phyloP scores from a whole-genome alignment of 2,329 filamentous ascomycete genomes.

The Cryphonectria naterciae region DNA sequence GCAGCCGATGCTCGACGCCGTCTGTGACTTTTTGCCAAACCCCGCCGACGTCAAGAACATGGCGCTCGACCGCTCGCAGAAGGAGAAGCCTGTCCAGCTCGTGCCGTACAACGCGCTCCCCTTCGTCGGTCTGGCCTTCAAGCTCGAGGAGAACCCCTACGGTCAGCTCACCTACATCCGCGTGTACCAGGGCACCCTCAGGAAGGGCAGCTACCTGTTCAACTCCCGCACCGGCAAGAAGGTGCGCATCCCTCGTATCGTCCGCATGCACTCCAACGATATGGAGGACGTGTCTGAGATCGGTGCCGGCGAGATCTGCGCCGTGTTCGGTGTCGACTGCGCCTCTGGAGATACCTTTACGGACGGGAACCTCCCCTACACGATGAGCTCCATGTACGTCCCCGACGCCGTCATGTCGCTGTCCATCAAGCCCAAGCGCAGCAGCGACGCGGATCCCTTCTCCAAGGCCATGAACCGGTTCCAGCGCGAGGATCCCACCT shows the following conservation, averaged over 20 bases:
- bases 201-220: conserved; percentile 87
- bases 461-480: conserved; percentile 99
- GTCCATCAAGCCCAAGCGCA: conserved; percentile 94
- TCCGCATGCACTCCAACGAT: conserved; percentile 99
- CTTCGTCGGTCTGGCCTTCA: conserved; percentile 96
- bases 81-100: conserved; percentile 81
- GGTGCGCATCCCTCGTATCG: conserved; percentile 94
- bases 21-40: conserved; percentile 94
- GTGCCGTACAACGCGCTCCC: conserved; percentile 92
- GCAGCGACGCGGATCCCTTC: conserved; percentile 90
- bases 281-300: conserved; percentile 97
- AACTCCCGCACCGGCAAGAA: conserved; percentile 95
- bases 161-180: conserved; percentile 98
- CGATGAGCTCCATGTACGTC: conserved; percentile 97
- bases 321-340: conserved; percentile 97
- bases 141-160: conserved; percentile 98
- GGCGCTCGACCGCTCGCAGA: conserved; percentile 80
- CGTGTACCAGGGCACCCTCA: conserved; percentile 91
- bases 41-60: conserved; percentile 87
- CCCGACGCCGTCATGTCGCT: conserved; percentile 98
- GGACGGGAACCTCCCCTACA: conserved; percentile 88
- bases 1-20: conserved; percentile 93
- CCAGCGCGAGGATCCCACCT: conserved; percentile 97
- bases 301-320: conserved; percentile 95
- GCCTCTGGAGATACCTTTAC: conserved; percentile 98